phyloP scores from a whole-genome alignment of 176 grass and related monocot species.

The Aegilops tauschii region DNA sequence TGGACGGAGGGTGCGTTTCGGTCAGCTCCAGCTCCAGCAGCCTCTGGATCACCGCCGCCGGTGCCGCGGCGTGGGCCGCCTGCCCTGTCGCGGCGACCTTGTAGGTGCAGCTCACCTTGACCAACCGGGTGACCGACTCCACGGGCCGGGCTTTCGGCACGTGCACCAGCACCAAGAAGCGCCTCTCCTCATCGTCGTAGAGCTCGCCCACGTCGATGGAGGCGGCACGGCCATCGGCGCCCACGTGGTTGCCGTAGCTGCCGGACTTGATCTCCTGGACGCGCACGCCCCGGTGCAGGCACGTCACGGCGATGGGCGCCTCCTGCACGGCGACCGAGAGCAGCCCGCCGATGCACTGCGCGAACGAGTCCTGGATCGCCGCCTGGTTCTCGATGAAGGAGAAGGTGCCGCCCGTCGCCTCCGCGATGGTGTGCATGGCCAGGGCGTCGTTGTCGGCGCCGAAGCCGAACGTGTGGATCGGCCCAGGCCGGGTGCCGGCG shows the following conservation, averaged over 20 bases:
- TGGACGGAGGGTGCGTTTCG: background rate
- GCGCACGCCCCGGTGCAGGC: constrained; percentile 46
- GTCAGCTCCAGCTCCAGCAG: background rate
- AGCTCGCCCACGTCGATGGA: constrained; percentile 65
- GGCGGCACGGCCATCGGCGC: constrained; percentile 29
- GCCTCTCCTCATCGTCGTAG: constrained; percentile 85
- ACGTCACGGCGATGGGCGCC: constrained; percentile 41
- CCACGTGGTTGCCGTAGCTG: constrained; percentile 43
- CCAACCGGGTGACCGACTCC: constrained; percentile 26
- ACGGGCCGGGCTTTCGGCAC: constrained; percentile 29
- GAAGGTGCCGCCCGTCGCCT: constrained; percentile 67
- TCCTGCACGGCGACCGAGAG: constrained; percentile 63
- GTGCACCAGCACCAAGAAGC: constrained; percentile 55
- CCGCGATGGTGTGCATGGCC: constrained; percentile 68
- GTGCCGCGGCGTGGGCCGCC: constrained; percentile 16
- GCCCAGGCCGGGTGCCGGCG: background rate
- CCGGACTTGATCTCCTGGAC: constrained; percentile 57
- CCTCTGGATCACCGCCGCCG: constrained; percentile 34
- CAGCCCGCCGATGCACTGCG: constrained; percentile 69
- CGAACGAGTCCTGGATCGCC: constrained; percentile 66
- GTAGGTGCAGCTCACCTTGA: constrained; percentile 51
- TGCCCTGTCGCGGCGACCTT: constrained; percentile 45
- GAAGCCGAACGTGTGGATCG: constrained; percentile 75
- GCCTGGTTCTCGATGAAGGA: constrained; percentile 72
- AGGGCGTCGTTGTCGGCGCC: constrained; percentile 70